Conservation (phyloP, 108 stramenopile genomes). For the Skeletonema costatum region DNA sequence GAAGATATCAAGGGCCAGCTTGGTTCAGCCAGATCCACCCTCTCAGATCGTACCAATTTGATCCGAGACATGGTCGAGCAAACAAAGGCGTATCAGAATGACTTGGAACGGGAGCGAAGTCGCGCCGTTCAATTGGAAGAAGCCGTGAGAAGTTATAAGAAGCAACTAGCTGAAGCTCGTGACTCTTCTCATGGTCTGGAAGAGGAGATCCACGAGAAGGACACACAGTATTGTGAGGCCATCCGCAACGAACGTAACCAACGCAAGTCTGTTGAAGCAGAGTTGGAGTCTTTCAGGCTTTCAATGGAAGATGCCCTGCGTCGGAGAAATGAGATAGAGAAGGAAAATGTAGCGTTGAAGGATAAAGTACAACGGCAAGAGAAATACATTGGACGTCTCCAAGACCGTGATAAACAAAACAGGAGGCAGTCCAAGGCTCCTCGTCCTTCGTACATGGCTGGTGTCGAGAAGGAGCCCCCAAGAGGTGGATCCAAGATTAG, state of each 20-base stretch:
- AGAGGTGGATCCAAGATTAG: background rate
- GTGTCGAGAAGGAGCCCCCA: background rate
- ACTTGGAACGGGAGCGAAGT: conserved; percentile 16
- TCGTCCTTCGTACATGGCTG: background rate
- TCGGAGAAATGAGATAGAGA: conserved; percentile 23
- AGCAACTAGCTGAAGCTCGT: conserved; percentile 9
- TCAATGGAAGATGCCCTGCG: conserved; percentile 15
- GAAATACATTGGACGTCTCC: conserved; percentile 36
- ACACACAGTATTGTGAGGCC: conserved; percentile 17
- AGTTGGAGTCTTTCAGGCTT: conserved; percentile 23
- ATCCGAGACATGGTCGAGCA: conserved; percentile 35
- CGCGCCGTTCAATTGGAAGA: conserved; percentile 20
- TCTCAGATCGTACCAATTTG: conserved; percentile 35
- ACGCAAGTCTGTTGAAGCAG: conserved; percentile 16
- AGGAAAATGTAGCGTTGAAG: conserved; percentile 18
- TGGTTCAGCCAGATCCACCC: conserved; percentile 15
- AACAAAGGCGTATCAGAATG: conserved; percentile 16
- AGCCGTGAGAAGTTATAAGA: conserved; percentile 8
- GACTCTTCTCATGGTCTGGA: conserved; percentile 2
- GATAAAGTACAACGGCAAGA: conserved; percentile 28
- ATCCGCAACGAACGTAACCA: conserved; percentile 32
- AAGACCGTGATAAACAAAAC: conserved; percentile 31
- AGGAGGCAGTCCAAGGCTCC: background rate
- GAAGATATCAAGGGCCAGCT: conserved; percentile 20
- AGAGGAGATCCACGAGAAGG: conserved; percentile 25